These are phyloP conservation scores for Tephrocybe sp. DNA, from an alignment of 768 basidiomycete species.

Conservation along the genomic window DNA sequence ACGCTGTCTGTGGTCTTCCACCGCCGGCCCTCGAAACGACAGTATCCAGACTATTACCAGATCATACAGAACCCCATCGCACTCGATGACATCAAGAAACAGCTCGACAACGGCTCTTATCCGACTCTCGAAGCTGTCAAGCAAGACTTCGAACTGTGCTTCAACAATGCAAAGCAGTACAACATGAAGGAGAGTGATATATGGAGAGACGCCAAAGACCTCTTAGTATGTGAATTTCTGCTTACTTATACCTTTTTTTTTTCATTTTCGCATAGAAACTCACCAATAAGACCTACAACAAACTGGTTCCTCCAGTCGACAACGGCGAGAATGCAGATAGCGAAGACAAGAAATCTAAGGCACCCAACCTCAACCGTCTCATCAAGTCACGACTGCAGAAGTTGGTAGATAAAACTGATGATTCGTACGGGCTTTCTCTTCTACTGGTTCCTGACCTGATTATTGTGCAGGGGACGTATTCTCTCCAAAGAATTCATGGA, in stretches of 20 bases:
- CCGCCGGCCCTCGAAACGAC: conserved; percentile 66
- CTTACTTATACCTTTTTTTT: conserved; percentile 3
- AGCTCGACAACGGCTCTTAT: conserved; percentile 62
- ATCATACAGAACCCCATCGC: conserved; percentile 82
- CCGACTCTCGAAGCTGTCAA: conserved; percentile 64
- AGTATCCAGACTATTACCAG: conserved; percentile 85
- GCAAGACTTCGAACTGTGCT: conserved; percentile 74
- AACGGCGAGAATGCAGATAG: conserved; percentile 38
- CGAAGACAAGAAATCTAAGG: conserved; percentile 53
- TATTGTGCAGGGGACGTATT: conserved; percentile 59
- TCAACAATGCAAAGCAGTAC: conserved; percentile 80
- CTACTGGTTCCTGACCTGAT: not conserved
- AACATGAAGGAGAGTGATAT: conserved; percentile 80
- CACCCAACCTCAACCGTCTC: conserved; percentile 62
- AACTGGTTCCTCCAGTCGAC: conserved; percentile 42
- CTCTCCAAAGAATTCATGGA: conserved; percentile 81
- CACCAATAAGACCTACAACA: conserved; percentile 46
- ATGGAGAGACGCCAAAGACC: conserved; percentile 78
- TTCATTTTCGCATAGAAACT: conserved; percentile 40
- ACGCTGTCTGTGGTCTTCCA: conserved; percentile 65
- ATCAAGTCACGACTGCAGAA: conserved; percentile 73
- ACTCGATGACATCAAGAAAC: conserved; percentile 85
- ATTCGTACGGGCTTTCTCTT: conserved; percentile 47
- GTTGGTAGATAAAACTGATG: conserved; percentile 69
- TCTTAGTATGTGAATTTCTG: conserved; percentile 56